phyloP scores from a whole-genome alignment of 768 basidiomycete genomes.

The Tricholoma furcatifolium region DNA sequence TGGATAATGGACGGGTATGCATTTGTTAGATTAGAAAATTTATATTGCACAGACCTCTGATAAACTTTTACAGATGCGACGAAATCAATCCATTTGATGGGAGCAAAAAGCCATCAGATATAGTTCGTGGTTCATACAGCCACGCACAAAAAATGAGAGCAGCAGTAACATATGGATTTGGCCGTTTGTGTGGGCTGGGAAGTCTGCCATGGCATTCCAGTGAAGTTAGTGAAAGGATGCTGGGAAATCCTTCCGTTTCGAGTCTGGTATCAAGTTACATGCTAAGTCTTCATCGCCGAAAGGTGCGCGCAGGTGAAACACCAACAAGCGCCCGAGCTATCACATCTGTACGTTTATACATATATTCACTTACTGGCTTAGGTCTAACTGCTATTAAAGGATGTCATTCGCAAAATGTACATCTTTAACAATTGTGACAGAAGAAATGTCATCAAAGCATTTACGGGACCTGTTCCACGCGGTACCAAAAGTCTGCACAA shows the following conservation, averaged over 20 bases:
- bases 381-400: conserved; percentile 18
- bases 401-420: conserved; percentile 21
- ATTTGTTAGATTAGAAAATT: neutral
- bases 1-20: conserved; percentile 28
- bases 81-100: conserved; percentile 25
- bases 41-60: neutral
- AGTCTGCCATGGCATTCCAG: conserved; percentile 27
- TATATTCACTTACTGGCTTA: too few relatives aligned
- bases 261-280: conserved; percentile 25
- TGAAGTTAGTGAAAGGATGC: conserved; percentile 20
- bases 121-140: conserved; percentile 18
- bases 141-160: conserved; percentile 39
- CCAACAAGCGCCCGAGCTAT: conserved; percentile 26
- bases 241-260: conserved; percentile 29
- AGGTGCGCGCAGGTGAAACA: conserved; percentile 27
- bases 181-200: conserved; percentile 20
- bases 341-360: conserved; percentile 20
- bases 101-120: conserved; percentile 10
- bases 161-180: conserved; percentile 23
- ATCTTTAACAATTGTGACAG: conserved; percentile 22
- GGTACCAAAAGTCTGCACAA: conserved; percentile 11
- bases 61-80: conserved; percentile 22
- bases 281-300: conserved; percentile 22
- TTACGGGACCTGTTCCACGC: conserved; percentile 12
- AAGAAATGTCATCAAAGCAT: conserved; percentile 16